These are phyloP conservation scores for Chlorella ohadii DNA, from an alignment of 139 green algal species.

Conservation along the genomic window DNA sequence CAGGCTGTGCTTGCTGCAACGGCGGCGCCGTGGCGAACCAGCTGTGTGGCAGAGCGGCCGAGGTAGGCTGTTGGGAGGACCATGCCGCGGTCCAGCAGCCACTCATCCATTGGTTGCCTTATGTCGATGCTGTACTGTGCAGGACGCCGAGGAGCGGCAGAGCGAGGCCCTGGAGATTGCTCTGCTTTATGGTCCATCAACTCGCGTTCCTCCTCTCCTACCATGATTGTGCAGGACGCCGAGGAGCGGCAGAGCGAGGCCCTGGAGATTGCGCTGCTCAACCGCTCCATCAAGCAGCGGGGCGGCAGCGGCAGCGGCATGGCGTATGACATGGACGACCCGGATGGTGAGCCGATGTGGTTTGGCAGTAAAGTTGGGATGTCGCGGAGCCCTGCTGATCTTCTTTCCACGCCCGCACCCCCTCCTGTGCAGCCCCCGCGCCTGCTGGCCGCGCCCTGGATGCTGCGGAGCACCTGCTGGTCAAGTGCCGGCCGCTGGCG, in stretches of 20 bases:
- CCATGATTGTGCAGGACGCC: conserved; percentile 3
- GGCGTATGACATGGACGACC: not conserved
- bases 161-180: conserved; percentile 36
- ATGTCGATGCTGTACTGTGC: no score
- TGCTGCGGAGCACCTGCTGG: conserved; percentile 47
- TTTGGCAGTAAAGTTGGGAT: no score
- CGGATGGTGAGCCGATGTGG: not conserved
- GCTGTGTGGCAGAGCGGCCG: no score
- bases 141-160: conserved; percentile 43
- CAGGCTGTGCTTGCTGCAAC: no score
- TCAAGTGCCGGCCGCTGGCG: conserved; percentile 40
- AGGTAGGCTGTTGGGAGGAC: no score
- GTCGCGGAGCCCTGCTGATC: no score
- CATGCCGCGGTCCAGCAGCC: no score
- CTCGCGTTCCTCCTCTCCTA: no score
- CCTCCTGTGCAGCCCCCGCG: not conserved
- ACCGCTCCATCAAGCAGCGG: conserved; percentile 3
- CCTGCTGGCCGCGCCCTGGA: conserved; percentile 22
- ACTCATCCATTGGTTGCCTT: no score
- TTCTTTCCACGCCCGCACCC: no score
- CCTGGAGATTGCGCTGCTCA: conserved; percentile 30
- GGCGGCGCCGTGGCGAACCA: no score
- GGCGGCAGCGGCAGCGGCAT: not conserved
- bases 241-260: conserved; percentile 47
- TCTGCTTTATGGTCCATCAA: conserved; percentile 10